Percentiles rank a stretch among this genome's conserved stretches.
These are phyloP conservation scores for Trifolium pratense DNA, from an alignment of 306 rosid genomes.

Conservation along the genomic window DNA sequence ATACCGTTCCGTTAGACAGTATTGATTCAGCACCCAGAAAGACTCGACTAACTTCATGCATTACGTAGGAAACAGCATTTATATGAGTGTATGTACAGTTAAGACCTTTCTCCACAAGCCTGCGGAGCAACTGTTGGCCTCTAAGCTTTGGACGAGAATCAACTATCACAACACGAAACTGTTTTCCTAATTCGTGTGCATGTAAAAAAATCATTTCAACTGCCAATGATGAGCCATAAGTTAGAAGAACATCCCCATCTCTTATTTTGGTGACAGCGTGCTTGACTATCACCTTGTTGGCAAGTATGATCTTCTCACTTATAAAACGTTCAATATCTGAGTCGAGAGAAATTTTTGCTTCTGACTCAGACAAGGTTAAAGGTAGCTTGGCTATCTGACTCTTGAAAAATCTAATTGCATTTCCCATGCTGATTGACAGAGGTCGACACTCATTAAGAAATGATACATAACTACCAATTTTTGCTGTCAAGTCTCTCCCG, in stretches of 20 bases:
- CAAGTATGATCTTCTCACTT: slow-evolving; percentile 63
- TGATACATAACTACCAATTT: slow-evolving; percentile 60
- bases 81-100: slow-evolving; percentile 63
- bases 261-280: slow-evolving; percentile 67
- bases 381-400: slow-evolving; percentile 62
- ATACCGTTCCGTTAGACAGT: slow-evolving; percentile 64
- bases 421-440: slow-evolving; percentile 73
- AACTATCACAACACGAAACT: slow-evolving; percentile 61
- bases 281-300: slow-evolving; percentile 61
- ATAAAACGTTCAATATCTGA: slow-evolving; percentile 62
- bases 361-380: slow-evolving; percentile 57
- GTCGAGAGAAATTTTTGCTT: slow-evolving; percentile 58
- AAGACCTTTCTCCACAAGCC: slow-evolving; percentile 66
- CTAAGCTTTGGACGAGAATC: slow-evolving; percentile 68
- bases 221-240: slow-evolving; percentile 55
- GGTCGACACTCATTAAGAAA: slow-evolving; percentile 66
- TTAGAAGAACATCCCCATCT: slow-evolving; percentile 71
- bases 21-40: slow-evolving; percentile 64
- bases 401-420: slow-evolving; percentile 66
- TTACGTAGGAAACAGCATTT: slow-evolving; percentile 63
- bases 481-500: slow-evolving; percentile 59
- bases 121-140: slow-evolving; percentile 56
- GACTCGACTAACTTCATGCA: slow-evolving; percentile 65
- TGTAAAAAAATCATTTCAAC: slow-evolving; percentile 60
- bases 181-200: slow-evolving; percentile 64